Base-by-base conservation (phyloP, 352 stramenopile species). In the Pythium volutum region DNA sequence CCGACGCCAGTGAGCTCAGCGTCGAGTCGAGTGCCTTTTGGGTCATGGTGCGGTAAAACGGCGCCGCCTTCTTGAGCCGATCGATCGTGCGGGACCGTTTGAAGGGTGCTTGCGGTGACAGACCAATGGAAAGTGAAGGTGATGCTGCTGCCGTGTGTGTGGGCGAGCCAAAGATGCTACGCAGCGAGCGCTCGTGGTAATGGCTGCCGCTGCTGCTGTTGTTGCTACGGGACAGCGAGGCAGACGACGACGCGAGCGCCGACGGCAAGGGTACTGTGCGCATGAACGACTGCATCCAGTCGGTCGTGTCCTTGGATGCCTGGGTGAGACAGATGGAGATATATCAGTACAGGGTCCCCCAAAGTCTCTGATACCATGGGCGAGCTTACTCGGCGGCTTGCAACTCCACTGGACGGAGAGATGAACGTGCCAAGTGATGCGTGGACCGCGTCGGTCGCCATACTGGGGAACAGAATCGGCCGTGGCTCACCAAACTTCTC, bases 31-130 rank as follows among this genome's bases (percentile, higher is more conserved):
- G 43, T 0, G 67, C 59, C 36, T 69, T 71, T 38, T 81, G 73
- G 0, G 73, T 81, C 68, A 79, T 76, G 1, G 74, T 71, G n/a
- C 74, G 74, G 38, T 77, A 73, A 39, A 79, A 76, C 18, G 58
- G 62, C 9, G 58, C 46, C 2, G 64, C 34, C 15, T 56, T 68
- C 46, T 68, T 66, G 26, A 72, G 34, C 9, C 71, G 68, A 41
- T 79, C 71, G 31, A 77, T 69, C n/a, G 74, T 82, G 29, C 66
- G 69, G 26, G 74, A 79, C 2, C 74, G 71, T 36, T 67, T 71
- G 58, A 82, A 79, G 7, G 67, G 59, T 1, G 71, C 66, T 0
- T 63, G 49, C 0, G 59, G 49, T 0, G 66, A 26, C 9, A 43
- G 9, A 1, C 25, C 42, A 14, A 60, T 16, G 2, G 39, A n/a